Percentiles rank a stretch among this genome's conserved stretches.
phyloP scores from a whole-genome alignment of 31 red algal genomes.

The Endocladia muricata region DNA sequence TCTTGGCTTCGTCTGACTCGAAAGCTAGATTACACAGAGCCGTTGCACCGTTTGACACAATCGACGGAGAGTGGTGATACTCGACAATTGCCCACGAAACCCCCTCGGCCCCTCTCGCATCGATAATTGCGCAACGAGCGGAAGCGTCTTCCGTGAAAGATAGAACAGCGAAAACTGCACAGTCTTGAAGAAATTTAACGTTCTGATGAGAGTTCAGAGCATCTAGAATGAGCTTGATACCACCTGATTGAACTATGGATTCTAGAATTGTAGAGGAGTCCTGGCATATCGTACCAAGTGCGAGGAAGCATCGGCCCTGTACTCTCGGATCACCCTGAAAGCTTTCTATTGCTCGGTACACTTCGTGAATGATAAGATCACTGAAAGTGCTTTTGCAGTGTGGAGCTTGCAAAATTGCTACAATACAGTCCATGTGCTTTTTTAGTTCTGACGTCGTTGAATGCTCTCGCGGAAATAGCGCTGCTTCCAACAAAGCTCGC shows the following conservation, averaged over 20 bases:
- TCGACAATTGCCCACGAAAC: constrained; percentile 42
- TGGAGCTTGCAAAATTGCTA: no score
- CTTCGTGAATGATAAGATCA: no score
- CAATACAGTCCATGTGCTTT: no score
- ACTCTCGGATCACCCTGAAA: constrained; percentile 6
- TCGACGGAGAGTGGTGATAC: constrained; percentile 9
- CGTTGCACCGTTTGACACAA: constrained; percentile 35
- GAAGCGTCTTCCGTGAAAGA: constrained; percentile 20
- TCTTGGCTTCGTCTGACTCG: constrained; percentile 29
- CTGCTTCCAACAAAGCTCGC: no score
- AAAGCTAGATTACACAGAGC: constrained; percentile 63
- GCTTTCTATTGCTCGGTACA: constrained; percentile 33
- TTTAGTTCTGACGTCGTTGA: no score
- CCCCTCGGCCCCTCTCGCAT: constrained; percentile 32
- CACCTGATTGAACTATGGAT: constrained; percentile 21
- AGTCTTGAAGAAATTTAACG: constrained; percentile 17
- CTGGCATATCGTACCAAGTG: constrained; percentile 30
- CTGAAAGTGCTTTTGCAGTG: no score
- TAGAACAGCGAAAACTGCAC: constrained; percentile 28
- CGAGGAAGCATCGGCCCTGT: constrained; percentile 23
- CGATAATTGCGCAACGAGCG: constrained; percentile 28
- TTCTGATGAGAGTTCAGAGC: constrained; percentile 26
- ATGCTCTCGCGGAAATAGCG: no score
- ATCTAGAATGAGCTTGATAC: constrained; percentile 17
- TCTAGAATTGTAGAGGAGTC: constrained; percentile 5